phyloP scores from a whole-genome alignment of 2,329 filamentous ascomycete species.

The Sarocladium brachiariae region DNA sequence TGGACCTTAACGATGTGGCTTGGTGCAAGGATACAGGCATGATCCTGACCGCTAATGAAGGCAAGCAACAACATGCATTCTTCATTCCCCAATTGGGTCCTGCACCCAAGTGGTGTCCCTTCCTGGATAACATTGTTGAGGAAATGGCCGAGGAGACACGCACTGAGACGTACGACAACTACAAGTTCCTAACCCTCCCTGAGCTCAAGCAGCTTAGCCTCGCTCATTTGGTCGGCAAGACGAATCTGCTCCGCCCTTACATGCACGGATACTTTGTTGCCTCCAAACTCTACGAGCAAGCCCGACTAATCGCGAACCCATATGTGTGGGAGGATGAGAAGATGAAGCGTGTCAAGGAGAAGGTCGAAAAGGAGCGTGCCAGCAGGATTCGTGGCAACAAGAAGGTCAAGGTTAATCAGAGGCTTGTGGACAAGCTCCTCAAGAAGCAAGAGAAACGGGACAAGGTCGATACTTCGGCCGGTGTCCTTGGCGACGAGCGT shows the following conservation, averaged over 20 bases:
- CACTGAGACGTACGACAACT: constrained; percentile 93
- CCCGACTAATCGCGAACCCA: constrained; percentile 84
- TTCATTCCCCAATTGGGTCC: constrained; percentile 91
- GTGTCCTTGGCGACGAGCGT: constrained; percentile 74
- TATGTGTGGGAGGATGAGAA: constrained; percentile 91
- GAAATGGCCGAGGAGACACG: constrained; percentile 86
- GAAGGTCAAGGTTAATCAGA: constrained; percentile 95
- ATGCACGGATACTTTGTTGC: constrained; percentile 99
- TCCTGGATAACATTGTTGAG: constrained; percentile 95
- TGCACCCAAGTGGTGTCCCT: constrained; percentile 91
- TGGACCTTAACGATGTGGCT: constrained; percentile 90
- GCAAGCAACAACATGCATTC: constrained; percentile 89
- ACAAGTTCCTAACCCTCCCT: constrained; percentile 89
- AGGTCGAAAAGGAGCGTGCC: constrained; percentile 94
- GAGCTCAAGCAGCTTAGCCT: constrained; percentile 82
- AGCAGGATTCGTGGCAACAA: constrained; percentile 90
- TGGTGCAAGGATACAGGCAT: constrained; percentile 92
- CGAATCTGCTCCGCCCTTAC: constrained; percentile 83
- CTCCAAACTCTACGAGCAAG: constrained; percentile 92
- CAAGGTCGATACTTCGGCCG: constrained; percentile 51
- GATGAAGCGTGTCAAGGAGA: constrained; percentile 84
- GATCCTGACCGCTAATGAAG: constrained; percentile 94
- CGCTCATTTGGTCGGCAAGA: constrained; percentile 83
- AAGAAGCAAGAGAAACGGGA: constrained; percentile 56
- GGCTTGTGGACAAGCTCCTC: constrained; percentile 66